Percentiles rank a stretch among this genome's conserved stretches.
Conservation (phyloP, 805 yeast species). For the Candida taoyuanica region DNA sequence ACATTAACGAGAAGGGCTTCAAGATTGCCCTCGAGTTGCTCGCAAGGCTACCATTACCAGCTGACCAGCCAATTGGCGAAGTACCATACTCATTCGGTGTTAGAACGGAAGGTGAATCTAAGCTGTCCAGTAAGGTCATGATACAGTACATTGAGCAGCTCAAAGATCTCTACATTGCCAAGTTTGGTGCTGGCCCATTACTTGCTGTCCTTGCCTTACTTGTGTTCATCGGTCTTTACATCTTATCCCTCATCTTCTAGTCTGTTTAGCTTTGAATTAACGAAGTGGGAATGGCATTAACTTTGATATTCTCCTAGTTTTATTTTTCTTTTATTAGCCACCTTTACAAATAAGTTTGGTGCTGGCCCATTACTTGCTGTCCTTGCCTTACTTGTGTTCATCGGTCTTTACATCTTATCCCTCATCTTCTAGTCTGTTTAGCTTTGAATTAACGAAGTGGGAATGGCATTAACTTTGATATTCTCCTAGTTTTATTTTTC, state of each 20-base stretch:
- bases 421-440: conserved; percentile 14
- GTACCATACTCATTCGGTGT: conserved; percentile 49
- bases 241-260: conserved; percentile 23
- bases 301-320: no score
- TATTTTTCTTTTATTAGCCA: no score
- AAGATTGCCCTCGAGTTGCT: conserved; percentile 46
- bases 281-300: no score
- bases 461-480: no score
- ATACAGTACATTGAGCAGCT: conserved; percentile 43
- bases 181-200: conserved; percentile 38
- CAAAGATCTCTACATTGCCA: conserved; percentile 42
- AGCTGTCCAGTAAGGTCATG: conserved; percentile 45
- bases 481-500: no score
- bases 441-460: no score
- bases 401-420: conserved; percentile 28
- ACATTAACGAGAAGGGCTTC: conserved; percentile 41
- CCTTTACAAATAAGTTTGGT: no score
- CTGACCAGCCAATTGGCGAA: conserved; percentile 36
- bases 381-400: conserved; percentile 28
- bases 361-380: conserved; percentile 32
- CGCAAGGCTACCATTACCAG: conserved; percentile 42
- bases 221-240: conserved; percentile 28
- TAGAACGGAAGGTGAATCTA: conserved; percentile 51
- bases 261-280: background rate
- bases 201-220: conserved; percentile 30